Evolutionary conservation across 106 monocot genomes (phyloP), one percentile per base, ranked within the genome.

Genomic region (Apostasia ramifera): DNA sequence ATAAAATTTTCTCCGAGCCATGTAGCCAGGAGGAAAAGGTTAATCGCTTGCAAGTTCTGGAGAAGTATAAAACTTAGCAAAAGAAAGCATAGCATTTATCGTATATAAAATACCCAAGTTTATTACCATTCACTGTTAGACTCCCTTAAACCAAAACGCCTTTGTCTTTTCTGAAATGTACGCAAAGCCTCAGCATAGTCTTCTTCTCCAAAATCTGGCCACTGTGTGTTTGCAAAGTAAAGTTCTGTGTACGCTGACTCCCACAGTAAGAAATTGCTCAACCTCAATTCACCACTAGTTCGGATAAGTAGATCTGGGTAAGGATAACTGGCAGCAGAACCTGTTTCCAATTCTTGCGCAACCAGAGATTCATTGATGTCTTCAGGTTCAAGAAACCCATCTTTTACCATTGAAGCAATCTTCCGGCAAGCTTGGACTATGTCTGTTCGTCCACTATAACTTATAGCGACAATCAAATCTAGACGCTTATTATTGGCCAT

Each of bases 261-360:
- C 90, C 90, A 91, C 48, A 91, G 70, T 42, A 91, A 77, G 79
- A 91, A 91, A 77, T 91, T 91, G 77, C 90, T 91, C 76, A 91
- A 64, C 55, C 90, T 78, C 45, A 77, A 66, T 69, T 91, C 90
- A 40, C 90, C 90, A 66, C 90, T 86, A 11, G 86, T 91, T 63
- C 90, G 76, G 41, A 91, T 91, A 68, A 91, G 83, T 44, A 91
- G 72, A 56, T 91, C 90, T 1, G 90, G 86, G 67, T 81, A 71
- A 53, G 74, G 81, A 67, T 66, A 81, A 46, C 74, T 68, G 26
- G 55, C 48, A 39, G 63, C 61, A 43, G 74, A 66, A 44, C 63
- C 81, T 66, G 90, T 91, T 63, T 84, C 77, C 10, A 91, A 74
- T 76, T 86, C 83, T 62, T 83, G 71, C 12, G 76, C 84, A 13